Conservation (phyloP, 2,329 filamentous ascomycete species). For the Blumeria graminis region DNA sequence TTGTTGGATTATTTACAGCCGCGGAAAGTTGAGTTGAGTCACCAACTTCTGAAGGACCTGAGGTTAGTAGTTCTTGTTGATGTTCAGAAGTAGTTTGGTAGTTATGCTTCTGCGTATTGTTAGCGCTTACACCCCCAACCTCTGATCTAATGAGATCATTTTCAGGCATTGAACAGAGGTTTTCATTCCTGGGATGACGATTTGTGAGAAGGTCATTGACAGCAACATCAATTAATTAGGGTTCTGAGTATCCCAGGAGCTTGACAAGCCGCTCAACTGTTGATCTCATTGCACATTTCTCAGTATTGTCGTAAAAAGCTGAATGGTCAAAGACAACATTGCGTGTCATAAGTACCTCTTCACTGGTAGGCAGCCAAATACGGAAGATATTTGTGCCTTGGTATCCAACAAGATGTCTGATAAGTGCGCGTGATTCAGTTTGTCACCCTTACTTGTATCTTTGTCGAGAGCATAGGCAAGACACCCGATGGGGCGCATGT, state of each 20-base stretch:
- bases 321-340: not conserved
- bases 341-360: not conserved
- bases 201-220: too few species aligned
- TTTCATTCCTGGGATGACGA: too few species aligned
- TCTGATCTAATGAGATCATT: too few species aligned
- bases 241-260: too few species aligned
- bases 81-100: not conserved
- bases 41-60: not conserved
- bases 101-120: too few species aligned
- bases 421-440: not conserved
- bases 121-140: too few species aligned
- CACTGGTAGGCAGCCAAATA: not conserved
- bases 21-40: not conserved
- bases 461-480: not conserved
- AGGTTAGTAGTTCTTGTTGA: not conserved
- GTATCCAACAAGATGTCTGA: not conserved
- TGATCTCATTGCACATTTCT: not conserved
- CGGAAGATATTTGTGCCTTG: not conserved
- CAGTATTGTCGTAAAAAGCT: not conserved
- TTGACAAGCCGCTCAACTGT: not conserved
- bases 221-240: too few species aligned
- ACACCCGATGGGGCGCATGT: not conserved
- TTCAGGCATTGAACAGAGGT: too few species aligned
- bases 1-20: not conserved
- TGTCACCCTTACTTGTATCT: not conserved